These are phyloP conservation scores for Chenopodium album DNA, from an alignment of 148 eudicot species.

Conservation along the genomic window DNA sequence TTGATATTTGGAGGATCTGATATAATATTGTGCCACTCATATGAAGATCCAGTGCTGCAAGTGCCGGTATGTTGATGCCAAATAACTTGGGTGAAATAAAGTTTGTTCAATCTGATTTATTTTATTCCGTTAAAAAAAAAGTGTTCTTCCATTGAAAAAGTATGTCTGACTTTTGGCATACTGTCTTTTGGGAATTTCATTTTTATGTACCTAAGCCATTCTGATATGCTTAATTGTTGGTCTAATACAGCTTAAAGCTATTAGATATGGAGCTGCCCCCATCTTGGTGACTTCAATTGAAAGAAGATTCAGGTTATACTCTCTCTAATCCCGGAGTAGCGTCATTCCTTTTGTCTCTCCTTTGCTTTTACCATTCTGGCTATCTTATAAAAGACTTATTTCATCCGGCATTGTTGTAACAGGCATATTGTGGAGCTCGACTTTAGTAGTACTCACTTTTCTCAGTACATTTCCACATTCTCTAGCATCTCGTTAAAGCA, in stretches of 20 bases:
- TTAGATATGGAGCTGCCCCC: slow-evolving; percentile 61
- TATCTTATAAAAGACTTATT: background rate
- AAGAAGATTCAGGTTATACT: slow-evolving; percentile 41
- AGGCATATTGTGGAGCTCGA: slow-evolving; percentile 41
- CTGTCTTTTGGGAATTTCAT: background rate
- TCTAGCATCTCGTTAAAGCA: slow-evolving; percentile 45
- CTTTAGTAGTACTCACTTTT: slow-evolving; percentile 43
- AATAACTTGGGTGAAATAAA: background rate
- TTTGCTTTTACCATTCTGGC: background rate
- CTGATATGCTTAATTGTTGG: slow-evolving; percentile 1
- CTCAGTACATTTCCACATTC: slow-evolving; percentile 45
- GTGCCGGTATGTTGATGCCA: slow-evolving; percentile 45
- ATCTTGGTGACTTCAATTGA: slow-evolving; percentile 33
- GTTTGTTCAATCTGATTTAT: background rate
- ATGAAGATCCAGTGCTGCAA: slow-evolving; percentile 56
- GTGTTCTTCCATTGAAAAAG: background rate
- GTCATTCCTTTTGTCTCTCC: background rate
- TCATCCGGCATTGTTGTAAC: slow-evolving; percentile 7
- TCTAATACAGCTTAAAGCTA: slow-evolving; percentile 48
- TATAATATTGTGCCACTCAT: slow-evolving; percentile 55
- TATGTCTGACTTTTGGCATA: background rate
- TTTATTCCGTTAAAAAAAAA: background rate
- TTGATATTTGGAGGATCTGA: slow-evolving; percentile 61
- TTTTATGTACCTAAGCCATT: background rate
- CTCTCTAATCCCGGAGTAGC: background rate